Evolutionary conservation across 2,329 filamentous ascomycete species (phyloP).

Genomic region (Phaeosphaeriaceae sp.): DNA sequence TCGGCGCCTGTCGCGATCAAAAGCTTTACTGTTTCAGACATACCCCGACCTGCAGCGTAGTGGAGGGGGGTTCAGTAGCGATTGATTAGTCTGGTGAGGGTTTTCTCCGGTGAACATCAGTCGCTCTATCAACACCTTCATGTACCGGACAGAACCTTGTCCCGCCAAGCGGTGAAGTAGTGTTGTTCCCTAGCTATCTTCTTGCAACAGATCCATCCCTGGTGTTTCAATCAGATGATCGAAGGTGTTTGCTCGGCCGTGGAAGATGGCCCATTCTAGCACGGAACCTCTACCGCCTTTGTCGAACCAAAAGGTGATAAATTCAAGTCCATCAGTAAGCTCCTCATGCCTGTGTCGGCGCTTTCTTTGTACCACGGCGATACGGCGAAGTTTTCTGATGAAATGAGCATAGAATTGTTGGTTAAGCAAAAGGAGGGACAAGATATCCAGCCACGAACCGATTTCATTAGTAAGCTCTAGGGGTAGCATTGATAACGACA

Average conservation of each 20-base stretch:
- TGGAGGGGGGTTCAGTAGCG: slow-evolving; percentile 1
- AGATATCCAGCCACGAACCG: background rate
- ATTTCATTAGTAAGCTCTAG: background rate
- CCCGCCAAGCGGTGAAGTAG: background rate
- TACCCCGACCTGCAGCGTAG: background rate
- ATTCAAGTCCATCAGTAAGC: background rate
- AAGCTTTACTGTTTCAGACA: background rate
- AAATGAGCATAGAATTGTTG: background rate
- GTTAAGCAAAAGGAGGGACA: background rate
- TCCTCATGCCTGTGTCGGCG: background rate
- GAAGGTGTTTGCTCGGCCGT: background rate
- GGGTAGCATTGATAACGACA: background rate
- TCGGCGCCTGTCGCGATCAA: background rate
- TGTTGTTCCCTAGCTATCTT: background rate
- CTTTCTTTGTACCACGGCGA: background rate
- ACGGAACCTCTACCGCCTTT: background rate
- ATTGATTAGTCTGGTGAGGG: background rate
- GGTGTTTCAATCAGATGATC: background rate
- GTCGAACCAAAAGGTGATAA: slow-evolving; percentile 2
- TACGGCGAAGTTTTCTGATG: background rate
- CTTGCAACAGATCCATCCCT: background rate
- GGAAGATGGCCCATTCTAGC: slow-evolving; percentile 1
- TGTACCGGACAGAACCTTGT: background rate
- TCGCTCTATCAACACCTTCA: background rate
- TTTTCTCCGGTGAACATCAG: background rate